Conservation (phyloP, 2,329 filamentous ascomycete genomes). For the Thielaviopsis cerberus region DNA sequence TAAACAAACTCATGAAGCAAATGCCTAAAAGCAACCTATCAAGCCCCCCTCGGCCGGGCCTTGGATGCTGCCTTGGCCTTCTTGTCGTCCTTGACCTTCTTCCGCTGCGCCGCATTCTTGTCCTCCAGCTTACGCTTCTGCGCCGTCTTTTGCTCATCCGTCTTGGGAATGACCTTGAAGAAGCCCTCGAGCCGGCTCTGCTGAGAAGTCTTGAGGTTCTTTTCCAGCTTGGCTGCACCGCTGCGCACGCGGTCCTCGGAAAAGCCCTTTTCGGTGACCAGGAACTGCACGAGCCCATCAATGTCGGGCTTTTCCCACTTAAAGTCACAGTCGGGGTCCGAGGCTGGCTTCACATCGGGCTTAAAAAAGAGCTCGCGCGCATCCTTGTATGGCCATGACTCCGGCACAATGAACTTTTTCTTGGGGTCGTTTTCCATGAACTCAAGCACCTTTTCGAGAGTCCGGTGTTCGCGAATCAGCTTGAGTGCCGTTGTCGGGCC, state of each 20-base stretch:
- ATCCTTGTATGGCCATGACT: slow-evolving; percentile 92
- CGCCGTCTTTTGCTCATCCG: slow-evolving; percentile 63
- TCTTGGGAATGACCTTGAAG: slow-evolving; percentile 84
- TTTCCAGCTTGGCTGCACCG: slow-evolving; percentile 60
- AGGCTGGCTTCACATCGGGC: slow-evolving; percentile 69
- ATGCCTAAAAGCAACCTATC: no score
- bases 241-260: slow-evolving; percentile 80
- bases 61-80: slow-evolving; percentile 91
- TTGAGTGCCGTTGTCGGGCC: slow-evolving; percentile 84
- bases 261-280: slow-evolving; percentile 91
- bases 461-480: slow-evolving; percentile 79
- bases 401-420: slow-evolving; percentile 66
- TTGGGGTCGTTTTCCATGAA: slow-evolving; percentile 58
- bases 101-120: slow-evolving; percentile 81
- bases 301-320: slow-evolving; percentile 93
- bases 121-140: slow-evolving; percentile 89
- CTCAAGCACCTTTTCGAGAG: slow-evolving; percentile 72
- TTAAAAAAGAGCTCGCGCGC: slow-evolving; percentile 82
- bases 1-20: no score
- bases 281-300: slow-evolving; percentile 72
- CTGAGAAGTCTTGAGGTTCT: slow-evolving; percentile 79
- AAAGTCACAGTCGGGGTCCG: slow-evolving; percentile 80
- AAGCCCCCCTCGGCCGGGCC: slow-evolving; percentile 57
- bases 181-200: slow-evolving; percentile 88
- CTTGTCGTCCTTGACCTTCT: slow-evolving; percentile 83